phyloP scores from a whole-genome alignment of 1,284 basidiomycete species.

The Jaminaea rosea region DNA sequence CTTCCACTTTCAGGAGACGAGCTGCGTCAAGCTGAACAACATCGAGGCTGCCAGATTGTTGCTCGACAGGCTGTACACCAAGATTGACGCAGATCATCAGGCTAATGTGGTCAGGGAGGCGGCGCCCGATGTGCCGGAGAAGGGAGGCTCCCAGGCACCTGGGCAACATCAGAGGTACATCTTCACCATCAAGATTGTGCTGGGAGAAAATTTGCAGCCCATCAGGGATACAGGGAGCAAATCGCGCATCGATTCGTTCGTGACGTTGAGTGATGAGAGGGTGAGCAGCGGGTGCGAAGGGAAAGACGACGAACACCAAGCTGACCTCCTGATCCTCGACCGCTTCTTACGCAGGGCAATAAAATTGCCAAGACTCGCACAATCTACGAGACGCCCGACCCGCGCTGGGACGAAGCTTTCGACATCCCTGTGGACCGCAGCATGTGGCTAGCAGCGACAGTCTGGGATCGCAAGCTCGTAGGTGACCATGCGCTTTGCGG shows the following conservation, averaged over 20 bases:
- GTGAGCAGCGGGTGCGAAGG: no score
- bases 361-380: slow-evolving; percentile 89
- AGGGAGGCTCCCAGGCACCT: no score
- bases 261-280: slow-evolving; percentile 84
- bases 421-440: slow-evolving; percentile 73
- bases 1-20: slow-evolving; percentile 81
- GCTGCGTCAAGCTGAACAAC: slow-evolving; percentile 96
- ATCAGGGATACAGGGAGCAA: slow-evolving; percentile 19
- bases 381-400: slow-evolving; percentile 79
- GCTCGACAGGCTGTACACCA: slow-evolving; percentile 85
- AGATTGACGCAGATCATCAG: slow-evolving; percentile 81
- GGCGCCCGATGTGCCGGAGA: slow-evolving; percentile 49
- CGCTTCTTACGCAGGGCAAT: no score
- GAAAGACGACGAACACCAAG: no score
- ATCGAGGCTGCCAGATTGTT: slow-evolving; percentile 82
- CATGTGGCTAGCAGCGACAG: slow-evolving; percentile 91
- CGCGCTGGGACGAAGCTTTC: slow-evolving; percentile 95
- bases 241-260: slow-evolving; percentile 66
- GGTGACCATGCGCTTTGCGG: slow-evolving; percentile 66
- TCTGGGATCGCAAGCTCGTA: slow-evolving; percentile 77
- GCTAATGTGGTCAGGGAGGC: slow-evolving; percentile 56
- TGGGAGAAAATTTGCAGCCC: slow-evolving; percentile 48
- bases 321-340: no score
- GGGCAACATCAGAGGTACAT: slow-evolving; percentile 56
- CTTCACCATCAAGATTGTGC: slow-evolving; percentile 86